phyloP scores from a whole-genome alignment of 768 basidiomycete genomes.

The Mycena alexandri region DNA sequence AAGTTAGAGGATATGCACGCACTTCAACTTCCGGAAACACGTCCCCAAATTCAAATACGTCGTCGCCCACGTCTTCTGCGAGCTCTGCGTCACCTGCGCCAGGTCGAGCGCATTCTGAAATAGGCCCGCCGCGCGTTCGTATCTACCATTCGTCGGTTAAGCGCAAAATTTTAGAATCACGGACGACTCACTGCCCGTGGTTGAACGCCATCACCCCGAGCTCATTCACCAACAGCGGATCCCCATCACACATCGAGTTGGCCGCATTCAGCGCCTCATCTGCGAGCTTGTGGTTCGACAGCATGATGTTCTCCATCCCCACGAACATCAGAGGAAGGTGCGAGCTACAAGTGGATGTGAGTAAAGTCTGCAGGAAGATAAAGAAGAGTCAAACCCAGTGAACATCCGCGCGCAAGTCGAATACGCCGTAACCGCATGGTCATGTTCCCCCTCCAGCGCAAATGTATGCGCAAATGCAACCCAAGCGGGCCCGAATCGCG shows the following conservation, averaged over 20 bases:
- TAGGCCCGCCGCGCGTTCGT: slow-evolving; percentile 73
- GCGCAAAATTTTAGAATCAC: background rate
- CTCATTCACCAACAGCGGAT: slow-evolving; percentile 93
- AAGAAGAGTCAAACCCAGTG: slow-evolving; percentile 74
- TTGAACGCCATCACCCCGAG: slow-evolving; percentile 93
- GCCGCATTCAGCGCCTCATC: slow-evolving; percentile 92
- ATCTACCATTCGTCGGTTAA: slow-evolving; percentile 58
- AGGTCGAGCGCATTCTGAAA: slow-evolving; percentile 85
- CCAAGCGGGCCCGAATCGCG: slow-evolving; percentile 97
- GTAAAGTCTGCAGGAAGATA: background rate
- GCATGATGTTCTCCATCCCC: slow-evolving; percentile 97
- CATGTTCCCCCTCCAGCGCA: slow-evolving; percentile 97
- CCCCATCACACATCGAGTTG: slow-evolving; percentile 82
- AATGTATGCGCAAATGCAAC: slow-evolving; percentile 98
- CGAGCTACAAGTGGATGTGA: slow-evolving; percentile 64
- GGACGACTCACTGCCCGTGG: slow-evolving; percentile 75
- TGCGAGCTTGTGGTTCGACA: slow-evolving; percentile 85
- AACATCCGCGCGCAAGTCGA: slow-evolving; percentile 97
- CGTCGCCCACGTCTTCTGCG: slow-evolving; percentile 86
- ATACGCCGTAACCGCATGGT: slow-evolving; percentile 98
- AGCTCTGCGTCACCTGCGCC: slow-evolving; percentile 87
- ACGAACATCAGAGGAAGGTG: slow-evolving; percentile 96
- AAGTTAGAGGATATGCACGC: slow-evolving; percentile 40
- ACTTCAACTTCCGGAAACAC: slow-evolving; percentile 86
- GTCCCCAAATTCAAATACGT: slow-evolving; percentile 96